Evolutionary conservation across 768 basidiomycete species (phyloP), one percentile per base, ranked within the genome.

Genomic region (Xerocomellus dryophilus): DNA sequence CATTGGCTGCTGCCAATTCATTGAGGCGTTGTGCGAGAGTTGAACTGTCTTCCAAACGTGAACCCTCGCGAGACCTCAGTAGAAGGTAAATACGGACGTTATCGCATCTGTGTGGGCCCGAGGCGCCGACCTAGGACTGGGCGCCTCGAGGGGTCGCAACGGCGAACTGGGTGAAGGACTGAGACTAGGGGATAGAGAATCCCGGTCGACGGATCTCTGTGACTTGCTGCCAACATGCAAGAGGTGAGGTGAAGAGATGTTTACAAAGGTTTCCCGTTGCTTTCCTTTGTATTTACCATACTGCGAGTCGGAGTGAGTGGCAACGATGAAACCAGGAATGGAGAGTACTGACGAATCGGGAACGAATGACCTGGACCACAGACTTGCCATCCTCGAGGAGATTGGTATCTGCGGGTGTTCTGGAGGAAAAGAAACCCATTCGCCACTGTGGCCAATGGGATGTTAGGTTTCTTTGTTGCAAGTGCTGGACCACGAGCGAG

Each of bases 11-110:
- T 15, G 90, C 88, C 52, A 93, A 74, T 68, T 93, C 91, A 56
- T 90, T 83, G 58, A 93, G 78, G 53, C 88, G 80, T 72, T 91
- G 85, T 17, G 90, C 90, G 58, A 93, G 78, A 21, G 86, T 86
- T 56, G 83, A 75, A 51, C 90, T 93, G 47, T 55, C 41, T 50
- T 46, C 15, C 46, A 60, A 57, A 50, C 21, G 47, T 57, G 40
- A 57, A 52, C 41, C 17, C 35, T 48, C 20, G 53, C 52, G n/a
- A 62, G 47, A 57, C 38, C 43, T 31, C 40, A 48, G 35, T 34
- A 53, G 41, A 52, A 57, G 48, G 51, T 44, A 44, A 61, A 54
- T 29, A 74, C 78, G 59, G 74, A 84, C 83, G 83, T 84, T 72
- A 80, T 80, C 58, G 71, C 71, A 65, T 83, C 80, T 46, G 80